Conservation (phyloP, 768 basidiomycete genomes). For the Strobilomyces dryophilus region DNA sequence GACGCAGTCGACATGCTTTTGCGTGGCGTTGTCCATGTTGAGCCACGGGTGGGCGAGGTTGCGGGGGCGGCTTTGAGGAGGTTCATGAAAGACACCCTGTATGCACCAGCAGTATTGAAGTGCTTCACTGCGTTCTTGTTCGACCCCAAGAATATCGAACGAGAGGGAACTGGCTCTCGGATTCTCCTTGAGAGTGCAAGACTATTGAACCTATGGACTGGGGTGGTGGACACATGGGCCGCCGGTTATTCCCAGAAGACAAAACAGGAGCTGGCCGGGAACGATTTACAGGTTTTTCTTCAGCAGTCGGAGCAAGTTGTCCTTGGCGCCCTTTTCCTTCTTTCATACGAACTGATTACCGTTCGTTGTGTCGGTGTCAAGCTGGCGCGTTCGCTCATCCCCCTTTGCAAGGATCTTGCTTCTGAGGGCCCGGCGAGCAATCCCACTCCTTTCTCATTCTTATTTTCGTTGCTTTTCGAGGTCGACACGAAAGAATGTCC, state of each 20-base stretch:
- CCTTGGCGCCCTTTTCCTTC: slow-evolving; percentile 69
- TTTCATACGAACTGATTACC: slow-evolving; percentile 50
- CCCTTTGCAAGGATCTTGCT: slow-evolving; percentile 43
- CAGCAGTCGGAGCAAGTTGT: slow-evolving; percentile 59
- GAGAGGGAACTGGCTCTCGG: slow-evolving; percentile 59
- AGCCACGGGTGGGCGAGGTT: slow-evolving; percentile 66
- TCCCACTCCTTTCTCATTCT: slow-evolving; percentile 27
- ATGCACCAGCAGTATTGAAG: slow-evolving; percentile 55
- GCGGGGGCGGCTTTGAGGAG: slow-evolving; percentile 67
- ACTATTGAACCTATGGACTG: slow-evolving; percentile 69
- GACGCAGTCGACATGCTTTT: slow-evolving; percentile 77
- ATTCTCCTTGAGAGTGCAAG: slow-evolving; percentile 64
- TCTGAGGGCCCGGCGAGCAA: slow-evolving; percentile 30
- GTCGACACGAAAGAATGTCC: slow-evolving; percentile 42
- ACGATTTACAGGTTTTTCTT: slow-evolving; percentile 40
- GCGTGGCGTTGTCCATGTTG: slow-evolving; percentile 80
- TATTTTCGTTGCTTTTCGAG: slow-evolving; percentile 52
- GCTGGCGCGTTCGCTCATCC: slow-evolving; percentile 54
- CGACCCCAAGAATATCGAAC: slow-evolving; percentile 56
- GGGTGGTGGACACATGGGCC: slow-evolving; percentile 68
- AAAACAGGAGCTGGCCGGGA: slow-evolving; percentile 34
- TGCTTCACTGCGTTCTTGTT: slow-evolving; percentile 73
- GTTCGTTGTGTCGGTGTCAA: slow-evolving; percentile 62
- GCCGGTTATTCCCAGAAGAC: slow-evolving; percentile 41
- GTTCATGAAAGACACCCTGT: slow-evolving; percentile 57